Evolutionary conservation across 768 basidiomycete genomes (phyloP).

Genomic region (Rhodotorula paludigena): DNA sequence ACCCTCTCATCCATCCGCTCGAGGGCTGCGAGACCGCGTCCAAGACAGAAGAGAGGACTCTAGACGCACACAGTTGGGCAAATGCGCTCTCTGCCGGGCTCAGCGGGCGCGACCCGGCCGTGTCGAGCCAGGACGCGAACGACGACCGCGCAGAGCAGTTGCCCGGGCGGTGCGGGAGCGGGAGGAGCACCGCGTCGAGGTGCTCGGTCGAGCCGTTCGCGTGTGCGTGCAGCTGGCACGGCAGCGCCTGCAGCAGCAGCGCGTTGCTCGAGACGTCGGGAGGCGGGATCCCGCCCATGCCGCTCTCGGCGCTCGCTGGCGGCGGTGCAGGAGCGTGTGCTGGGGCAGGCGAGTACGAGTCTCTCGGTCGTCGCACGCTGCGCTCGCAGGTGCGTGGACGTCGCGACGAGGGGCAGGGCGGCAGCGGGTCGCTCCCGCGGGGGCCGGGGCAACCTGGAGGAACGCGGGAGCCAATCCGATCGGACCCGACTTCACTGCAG

Average conservation of each 20-base stretch:
- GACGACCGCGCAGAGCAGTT: slow-evolving; percentile 1
- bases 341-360: too few species aligned
- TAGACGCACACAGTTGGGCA: slow-evolving; percentile 21
- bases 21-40: too few species aligned
- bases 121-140: not conserved
- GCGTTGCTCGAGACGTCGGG: not conserved
- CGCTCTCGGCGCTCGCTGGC: too few species aligned
- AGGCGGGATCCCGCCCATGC: not conserved
- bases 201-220: not conserved
- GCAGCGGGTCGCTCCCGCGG: too few species aligned
- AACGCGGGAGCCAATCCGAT: not conserved
- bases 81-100: slow-evolving; percentile 52
- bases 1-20: too few species aligned
- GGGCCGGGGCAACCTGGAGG: too few species aligned
- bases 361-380: too few species aligned
- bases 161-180: not conserved
- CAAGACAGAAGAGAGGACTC: not conserved
- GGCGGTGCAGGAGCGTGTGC: too few species aligned
- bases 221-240: not conserved
- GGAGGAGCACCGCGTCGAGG: not conserved
- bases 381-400: too few species aligned
- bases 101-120: not conserved
- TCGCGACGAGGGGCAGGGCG: too few species aligned
- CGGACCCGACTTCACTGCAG: not conserved
- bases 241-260: not conserved